Conservation (phyloP, 331 rosid genomes). For the Rosa hybrid region DNA sequence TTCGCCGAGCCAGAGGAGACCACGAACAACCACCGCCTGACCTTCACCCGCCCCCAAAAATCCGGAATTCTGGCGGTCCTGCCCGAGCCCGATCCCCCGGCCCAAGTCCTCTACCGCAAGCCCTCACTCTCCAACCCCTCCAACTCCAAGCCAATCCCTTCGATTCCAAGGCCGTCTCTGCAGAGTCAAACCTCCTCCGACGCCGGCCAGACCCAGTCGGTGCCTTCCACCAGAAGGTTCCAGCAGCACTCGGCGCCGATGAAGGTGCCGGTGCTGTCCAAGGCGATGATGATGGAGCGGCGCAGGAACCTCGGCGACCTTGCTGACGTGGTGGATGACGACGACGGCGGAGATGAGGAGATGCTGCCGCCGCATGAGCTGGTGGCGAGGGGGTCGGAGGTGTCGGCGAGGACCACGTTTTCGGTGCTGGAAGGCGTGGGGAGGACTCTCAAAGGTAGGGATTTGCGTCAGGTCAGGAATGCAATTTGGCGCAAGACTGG, state of each 20-base stretch:
- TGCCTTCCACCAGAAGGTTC: conserved; percentile 41
- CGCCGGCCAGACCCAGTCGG: conserved; percentile 40
- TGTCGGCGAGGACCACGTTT: conserved; percentile 67
- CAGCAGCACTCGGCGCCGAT: conserved; percentile 72
- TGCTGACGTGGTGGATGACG: conserved; percentile 26
- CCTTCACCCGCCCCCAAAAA: conserved; percentile 21
- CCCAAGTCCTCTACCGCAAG: conserved; percentile 41
- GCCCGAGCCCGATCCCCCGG: conserved; percentile 34
- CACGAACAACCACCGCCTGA: conserved; percentile 9
- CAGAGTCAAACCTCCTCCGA: conserved; percentile 15
- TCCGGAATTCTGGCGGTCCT: conserved; percentile 68
- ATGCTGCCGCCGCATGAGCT: conserved; percentile 85
- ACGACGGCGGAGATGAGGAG: conserved; percentile 45
- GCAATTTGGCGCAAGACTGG: conserved; percentile 87
- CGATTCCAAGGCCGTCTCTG: conserved; percentile 50
- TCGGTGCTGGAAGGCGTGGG: conserved; percentile 91
- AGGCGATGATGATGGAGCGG: conserved; percentile 29
- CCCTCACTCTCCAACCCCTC: conserved; percentile 32
- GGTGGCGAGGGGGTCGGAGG: conserved; percentile 64
- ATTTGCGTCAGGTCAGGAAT: conserved; percentile 84
- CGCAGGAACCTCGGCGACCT: conserved; percentile 26
- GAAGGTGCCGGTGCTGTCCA: conserved; percentile 58
- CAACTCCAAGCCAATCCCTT: conserved; percentile 48
- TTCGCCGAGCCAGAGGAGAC: conserved; percentile 30
- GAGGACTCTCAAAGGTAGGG: conserved; percentile 89